Evolutionary conservation across 768 basidiomycete species (phyloP).

Genomic region (Mycena albidolilacea): DNA sequence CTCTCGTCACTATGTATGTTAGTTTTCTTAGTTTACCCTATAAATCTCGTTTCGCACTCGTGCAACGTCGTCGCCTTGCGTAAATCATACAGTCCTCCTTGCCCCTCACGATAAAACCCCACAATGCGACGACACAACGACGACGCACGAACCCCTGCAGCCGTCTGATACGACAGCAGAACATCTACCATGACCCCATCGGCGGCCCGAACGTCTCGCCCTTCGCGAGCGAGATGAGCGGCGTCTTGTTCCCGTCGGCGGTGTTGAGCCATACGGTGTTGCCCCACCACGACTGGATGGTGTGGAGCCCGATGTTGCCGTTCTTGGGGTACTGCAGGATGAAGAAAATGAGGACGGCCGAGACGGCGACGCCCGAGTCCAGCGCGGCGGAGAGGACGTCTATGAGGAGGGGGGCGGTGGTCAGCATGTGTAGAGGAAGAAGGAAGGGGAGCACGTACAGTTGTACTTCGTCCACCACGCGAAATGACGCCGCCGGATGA

Average conservation of each 20-base stretch:
- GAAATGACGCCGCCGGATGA: constrained; percentile 15
- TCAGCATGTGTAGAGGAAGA: too few species aligned
- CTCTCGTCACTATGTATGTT: too few species aligned
- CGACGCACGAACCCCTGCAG: too few species aligned
- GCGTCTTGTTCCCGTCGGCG: constrained; percentile 32
- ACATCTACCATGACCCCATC: neutral
- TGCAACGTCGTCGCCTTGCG: too few species aligned
- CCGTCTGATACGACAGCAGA: too few species aligned
- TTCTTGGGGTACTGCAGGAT: constrained; percentile 61
- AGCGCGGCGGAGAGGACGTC: constrained; percentile 49
- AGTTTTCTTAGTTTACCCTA: too few species aligned
- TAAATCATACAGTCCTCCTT: too few species aligned
- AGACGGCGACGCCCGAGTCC: constrained; percentile 65
- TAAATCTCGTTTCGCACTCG: too few species aligned
- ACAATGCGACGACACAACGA: too few species aligned
- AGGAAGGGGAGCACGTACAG: neutral
- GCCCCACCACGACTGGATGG: constrained; percentile 66
- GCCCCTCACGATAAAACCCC: too few species aligned
- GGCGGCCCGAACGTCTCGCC: constrained; percentile 29
- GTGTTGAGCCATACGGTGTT: constrained; percentile 55
- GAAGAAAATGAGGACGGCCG: constrained; percentile 44
- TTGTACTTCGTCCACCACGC: neutral
- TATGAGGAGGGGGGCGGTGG: neutral
- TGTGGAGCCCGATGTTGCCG: constrained; percentile 59
- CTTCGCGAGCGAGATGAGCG: constrained; percentile 24